Evolutionary conservation across 2,329 filamentous ascomycete species (phyloP), one percentile per base, ranked within the genome.

Genomic region (Thelonectria rubi): DNA sequence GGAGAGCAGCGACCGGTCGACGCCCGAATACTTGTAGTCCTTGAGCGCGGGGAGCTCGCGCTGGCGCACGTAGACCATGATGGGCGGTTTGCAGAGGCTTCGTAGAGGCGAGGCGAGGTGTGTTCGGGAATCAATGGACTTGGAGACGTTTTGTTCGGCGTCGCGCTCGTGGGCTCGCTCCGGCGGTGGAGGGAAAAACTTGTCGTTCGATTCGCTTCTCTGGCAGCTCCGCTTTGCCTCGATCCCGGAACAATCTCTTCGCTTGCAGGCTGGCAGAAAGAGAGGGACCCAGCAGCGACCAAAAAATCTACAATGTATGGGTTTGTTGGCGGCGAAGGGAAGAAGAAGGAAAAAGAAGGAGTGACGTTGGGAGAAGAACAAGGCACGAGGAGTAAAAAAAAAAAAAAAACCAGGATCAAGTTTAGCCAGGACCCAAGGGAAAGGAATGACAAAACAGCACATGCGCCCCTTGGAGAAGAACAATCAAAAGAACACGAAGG

Each of bases 51-150:
- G 88, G 65, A 99, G 89, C 80, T 92, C 89, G 74, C 94, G 89
- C 79, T 97, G 92, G 68, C 95, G 92, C 63, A 99, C 93, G 84
- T 98, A 98, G 65, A 95, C 94, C 93, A 97, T 97, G 57, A 72
- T 83, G 68, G 51, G 63, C 45, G 53, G 59, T 24, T 63, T 64
- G 20, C 50, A 37, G 34, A 14, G 34, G 34, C 6, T 12, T 30
- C 26, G 26, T 8, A 8, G 26, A 30, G 26, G 10, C 26, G 26
- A 9, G 2, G 5, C 5, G 7, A 5, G 26, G 26, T 8, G 26
- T 30, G 26, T 8, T 30, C 34, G 15, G 34, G 34, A 11, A 17
- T 58, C 26, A 49, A 12, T 17, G 26, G 32, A 15, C n/a, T 37
- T 52, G n/a, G n/a, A n/a, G n/a, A n/a, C n/a, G n/a, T n/a, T 30